phyloP scores from a whole-genome alignment of 2,329 filamentous ascomycete species.

The Didymellaceae sp. region DNA sequence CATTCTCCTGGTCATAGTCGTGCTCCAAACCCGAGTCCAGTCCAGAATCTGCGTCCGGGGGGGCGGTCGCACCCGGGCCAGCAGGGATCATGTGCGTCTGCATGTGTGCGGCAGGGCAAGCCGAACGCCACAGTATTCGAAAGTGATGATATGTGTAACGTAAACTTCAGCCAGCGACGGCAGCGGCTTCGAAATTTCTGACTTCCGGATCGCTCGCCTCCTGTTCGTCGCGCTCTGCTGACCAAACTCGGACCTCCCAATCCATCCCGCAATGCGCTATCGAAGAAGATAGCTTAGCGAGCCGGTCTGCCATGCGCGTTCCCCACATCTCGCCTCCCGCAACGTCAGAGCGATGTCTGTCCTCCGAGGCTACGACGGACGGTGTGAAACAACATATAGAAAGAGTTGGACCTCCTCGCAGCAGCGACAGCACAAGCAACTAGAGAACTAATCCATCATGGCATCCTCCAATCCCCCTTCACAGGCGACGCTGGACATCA shows the following conservation, averaged over 20 bases:
- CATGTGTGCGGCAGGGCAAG: background rate
- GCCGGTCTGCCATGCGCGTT: background rate
- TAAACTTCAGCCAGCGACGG: no score
- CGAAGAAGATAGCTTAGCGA: background rate
- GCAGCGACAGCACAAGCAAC: background rate
- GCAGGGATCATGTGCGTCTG: background rate
- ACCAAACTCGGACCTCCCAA: background rate
- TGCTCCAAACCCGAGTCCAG: constrained; percentile 26
- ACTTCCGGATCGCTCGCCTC: background rate
- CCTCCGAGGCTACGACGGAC: no score
- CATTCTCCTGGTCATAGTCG: constrained; percentile 30
- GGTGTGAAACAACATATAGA: background rate
- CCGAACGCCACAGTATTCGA: no score
- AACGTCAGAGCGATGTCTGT: no score
- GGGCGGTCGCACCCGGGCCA: background rate
- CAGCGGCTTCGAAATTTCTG: no score
- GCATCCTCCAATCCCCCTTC: constrained; percentile 8
- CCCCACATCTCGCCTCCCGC: constrained; percentile 1
- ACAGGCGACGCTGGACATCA: constrained; percentile 24
- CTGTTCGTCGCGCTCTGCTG: constrained; percentile 7
- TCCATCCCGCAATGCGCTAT: background rate
- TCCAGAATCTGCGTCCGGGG: constrained; percentile 1
- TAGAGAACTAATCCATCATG: background rate
- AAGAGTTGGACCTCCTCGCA: background rate
- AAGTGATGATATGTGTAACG: no score